A percentile compares a stretch with the other conserved stretches of the same genome.
These are phyloP conservation scores for Phallus indusiatus DNA, from an alignment of 768 basidiomycete species.

Conservation along the genomic window DNA sequence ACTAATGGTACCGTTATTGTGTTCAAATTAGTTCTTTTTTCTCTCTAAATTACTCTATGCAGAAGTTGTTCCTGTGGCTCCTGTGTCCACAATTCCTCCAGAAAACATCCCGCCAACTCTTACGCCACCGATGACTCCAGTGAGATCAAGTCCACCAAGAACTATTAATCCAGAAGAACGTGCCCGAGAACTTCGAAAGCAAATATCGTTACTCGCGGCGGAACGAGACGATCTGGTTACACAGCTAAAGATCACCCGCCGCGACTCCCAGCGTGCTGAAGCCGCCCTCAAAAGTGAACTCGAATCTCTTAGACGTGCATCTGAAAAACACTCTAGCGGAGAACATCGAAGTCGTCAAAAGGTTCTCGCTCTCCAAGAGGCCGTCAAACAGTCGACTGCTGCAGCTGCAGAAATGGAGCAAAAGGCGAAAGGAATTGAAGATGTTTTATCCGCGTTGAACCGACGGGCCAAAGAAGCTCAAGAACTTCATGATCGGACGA, in stretches of 20 bases:
- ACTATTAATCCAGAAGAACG: conserved; percentile 58
- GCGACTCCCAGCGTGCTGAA: conserved; percentile 78
- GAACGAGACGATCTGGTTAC: conserved; percentile 62
- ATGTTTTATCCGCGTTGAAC: conserved; percentile 31
- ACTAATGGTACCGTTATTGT: not conserved
- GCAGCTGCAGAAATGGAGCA: conserved; percentile 38
- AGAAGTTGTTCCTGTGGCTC: not conserved
- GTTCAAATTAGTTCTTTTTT: not conserved
- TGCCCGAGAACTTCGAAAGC: conserved; percentile 52
- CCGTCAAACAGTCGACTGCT: conserved; percentile 67
- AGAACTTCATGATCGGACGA: conserved; percentile 24
- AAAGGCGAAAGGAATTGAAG: conserved; percentile 31
- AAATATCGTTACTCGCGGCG: conserved; percentile 48
- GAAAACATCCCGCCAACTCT: conserved; percentile 12
- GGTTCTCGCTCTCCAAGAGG: conserved; percentile 79
- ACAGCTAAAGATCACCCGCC: conserved; percentile 67
- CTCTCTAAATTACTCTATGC: not conserved
- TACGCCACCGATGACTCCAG: conserved; percentile 13
- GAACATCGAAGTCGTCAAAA: conserved; percentile 84
- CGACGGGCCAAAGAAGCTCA: conserved; percentile 36
- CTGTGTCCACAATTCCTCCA: not conserved
- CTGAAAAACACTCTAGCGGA: conserved; percentile 64
- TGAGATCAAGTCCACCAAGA: conserved; percentile 17
- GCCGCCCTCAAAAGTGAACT: conserved; percentile 77
- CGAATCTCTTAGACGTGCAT: conserved; percentile 70